phyloP scores from a whole-genome alignment of 2,329 filamentous ascomycete genomes.

The Emmonsiellopsis sp. region DNA sequence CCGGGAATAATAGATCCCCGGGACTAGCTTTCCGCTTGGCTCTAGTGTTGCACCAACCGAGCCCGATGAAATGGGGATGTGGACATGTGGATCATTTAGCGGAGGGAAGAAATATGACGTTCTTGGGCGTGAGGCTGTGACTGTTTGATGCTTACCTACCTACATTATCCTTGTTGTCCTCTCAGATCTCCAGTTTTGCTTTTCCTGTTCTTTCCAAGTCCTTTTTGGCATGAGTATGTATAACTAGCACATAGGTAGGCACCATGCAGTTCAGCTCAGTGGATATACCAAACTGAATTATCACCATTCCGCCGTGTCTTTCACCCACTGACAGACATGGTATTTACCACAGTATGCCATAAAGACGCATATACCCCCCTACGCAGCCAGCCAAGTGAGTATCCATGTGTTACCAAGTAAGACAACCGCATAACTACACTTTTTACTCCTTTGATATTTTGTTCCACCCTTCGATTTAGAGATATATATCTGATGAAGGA shows the following conservation, averaged over 20 bases:
- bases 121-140: background rate
- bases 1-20: background rate
- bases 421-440: too few species aligned
- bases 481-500: too few species aligned
- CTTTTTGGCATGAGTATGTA: background rate
- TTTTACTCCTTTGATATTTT: too few species aligned
- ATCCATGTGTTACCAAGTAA: too few species aligned
- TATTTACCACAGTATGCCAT: too few species aligned
- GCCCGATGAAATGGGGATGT: background rate
- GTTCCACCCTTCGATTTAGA: too few species aligned
- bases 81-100: background rate
- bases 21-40: background rate
- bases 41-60: background rate
- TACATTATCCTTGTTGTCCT: background rate
- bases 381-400: too few species aligned
- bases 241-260: background rate
- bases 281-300: too few species aligned
- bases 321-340: too few species aligned
- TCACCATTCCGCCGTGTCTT: too few species aligned
- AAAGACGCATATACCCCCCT: too few species aligned
- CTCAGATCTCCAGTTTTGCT: background rate
- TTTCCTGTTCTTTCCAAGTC: background rate
- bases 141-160: background rate
- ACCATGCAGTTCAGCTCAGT: background rate
- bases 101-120: background rate